phyloP scores from a whole-genome alignment of 176 grass and related monocot species.

The Triticum aestivum region DNA sequence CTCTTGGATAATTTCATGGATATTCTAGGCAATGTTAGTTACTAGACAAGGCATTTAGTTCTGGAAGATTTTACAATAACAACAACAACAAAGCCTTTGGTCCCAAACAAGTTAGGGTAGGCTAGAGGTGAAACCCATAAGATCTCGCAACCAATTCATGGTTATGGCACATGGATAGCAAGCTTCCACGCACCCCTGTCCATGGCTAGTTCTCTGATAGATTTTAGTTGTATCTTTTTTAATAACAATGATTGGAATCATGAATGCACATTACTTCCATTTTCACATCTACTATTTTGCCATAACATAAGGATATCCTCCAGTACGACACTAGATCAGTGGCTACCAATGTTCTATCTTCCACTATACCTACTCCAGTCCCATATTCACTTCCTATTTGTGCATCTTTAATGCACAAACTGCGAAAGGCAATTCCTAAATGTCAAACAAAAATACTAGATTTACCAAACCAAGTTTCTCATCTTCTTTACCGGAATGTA shows the following conservation, averaged over 20 bases:
- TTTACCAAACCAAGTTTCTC: background rate
- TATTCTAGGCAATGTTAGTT: background rate
- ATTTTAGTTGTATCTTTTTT: background rate
- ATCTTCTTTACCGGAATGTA: background rate
- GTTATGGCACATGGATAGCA: too few relatives aligned
- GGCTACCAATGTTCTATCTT: background rate
- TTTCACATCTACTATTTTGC: background rate
- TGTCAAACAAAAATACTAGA: background rate
- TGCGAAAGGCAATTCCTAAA: background rate
- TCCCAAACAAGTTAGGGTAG: too few relatives aligned
- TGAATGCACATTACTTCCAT: background rate
- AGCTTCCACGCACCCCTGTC: too few relatives aligned
- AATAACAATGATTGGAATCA: background rate
- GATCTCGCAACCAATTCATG: too few relatives aligned
- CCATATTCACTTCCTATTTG: background rate
- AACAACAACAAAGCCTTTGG: too few relatives aligned
- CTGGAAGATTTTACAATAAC: background rate
- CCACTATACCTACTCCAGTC: background rate
- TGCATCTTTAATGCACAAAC: background rate
- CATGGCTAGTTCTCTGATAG: background rate
- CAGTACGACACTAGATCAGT: background rate
- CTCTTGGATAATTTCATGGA: background rate
- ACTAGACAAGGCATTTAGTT: constrained; percentile 1
- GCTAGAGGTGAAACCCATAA: too few relatives aligned
- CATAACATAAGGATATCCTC: background rate